These are phyloP conservation scores for Cylindricascospora bacillispora DNA, from an alignment of 1,139 yeast species.

Conservation along the genomic window DNA sequence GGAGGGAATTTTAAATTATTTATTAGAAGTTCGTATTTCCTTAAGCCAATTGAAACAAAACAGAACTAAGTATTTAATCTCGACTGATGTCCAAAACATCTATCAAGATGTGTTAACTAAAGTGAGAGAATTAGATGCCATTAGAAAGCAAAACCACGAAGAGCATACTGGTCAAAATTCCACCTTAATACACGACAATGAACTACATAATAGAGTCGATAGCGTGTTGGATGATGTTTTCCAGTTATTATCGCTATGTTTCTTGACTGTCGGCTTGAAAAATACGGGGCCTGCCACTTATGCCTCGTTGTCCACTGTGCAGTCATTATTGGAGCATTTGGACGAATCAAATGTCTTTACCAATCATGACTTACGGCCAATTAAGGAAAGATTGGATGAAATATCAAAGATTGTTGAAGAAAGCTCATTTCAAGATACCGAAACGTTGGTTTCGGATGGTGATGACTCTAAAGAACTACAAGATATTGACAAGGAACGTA, in stretches of 20 bases:
- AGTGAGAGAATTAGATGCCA: constrained; percentile 38
- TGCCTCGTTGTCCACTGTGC: constrained; percentile 76
- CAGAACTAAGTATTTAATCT: constrained; percentile 47
- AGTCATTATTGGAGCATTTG: constrained; percentile 67
- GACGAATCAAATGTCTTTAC: constrained; percentile 74
- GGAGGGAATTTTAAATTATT: constrained; percentile 35
- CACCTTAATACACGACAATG: constrained; percentile 20
- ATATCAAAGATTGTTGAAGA: constrained; percentile 46
- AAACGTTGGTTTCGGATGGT: constrained; percentile 13
- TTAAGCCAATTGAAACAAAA: constrained; percentile 51
- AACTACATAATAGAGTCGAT: constrained; percentile 39
- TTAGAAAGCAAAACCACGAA: constrained; percentile 18
- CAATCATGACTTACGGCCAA: constrained; percentile 68
- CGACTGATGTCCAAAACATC: constrained; percentile 46
- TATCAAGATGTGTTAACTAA: constrained; percentile 41
- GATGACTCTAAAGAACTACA: constrained; percentile 17
- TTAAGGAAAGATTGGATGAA: constrained; percentile 55
- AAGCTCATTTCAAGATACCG: constrained; percentile 28
- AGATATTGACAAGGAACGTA: constrained; percentile 20
- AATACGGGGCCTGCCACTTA: constrained; percentile 90
- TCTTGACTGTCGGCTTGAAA: constrained; percentile 81
- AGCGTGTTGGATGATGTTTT: constrained; percentile 75
- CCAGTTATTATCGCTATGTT: constrained; percentile 73
- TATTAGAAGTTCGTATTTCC: constrained; percentile 36
- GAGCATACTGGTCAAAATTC: constrained; percentile 11